Conservation (phyloP, 192 early-diverging fungal genomes). For the Coemansia sp. region DNA sequence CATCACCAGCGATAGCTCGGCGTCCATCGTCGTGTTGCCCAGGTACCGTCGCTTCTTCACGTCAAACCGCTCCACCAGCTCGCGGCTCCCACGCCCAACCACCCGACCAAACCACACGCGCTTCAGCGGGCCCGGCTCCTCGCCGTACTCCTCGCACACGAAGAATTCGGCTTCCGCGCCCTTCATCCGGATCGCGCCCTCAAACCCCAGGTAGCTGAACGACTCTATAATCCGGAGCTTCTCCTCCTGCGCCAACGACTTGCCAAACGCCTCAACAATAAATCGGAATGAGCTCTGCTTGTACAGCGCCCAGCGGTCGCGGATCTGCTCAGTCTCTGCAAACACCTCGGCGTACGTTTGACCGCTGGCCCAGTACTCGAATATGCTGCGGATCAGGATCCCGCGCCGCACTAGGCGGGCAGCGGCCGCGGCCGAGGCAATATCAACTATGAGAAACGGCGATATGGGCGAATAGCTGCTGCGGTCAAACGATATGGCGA, state of each 20-base stretch:
- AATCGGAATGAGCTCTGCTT: conserved; percentile 68
- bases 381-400: conserved; percentile 74
- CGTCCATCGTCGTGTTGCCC: conserved; percentile 98
- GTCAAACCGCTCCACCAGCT: conserved; percentile 76
- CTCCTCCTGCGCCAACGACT: conserved; percentile 64
- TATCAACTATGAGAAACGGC: conserved; percentile 75
- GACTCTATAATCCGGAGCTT: conserved; percentile 78
- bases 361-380: conserved; percentile 73
- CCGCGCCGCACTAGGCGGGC: conserved; percentile 68
- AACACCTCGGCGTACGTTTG: conserved; percentile 60
- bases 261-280: conserved; percentile 69
- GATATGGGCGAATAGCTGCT: conserved; percentile 61
- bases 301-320: conserved; percentile 58
- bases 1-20: conserved; percentile 94
- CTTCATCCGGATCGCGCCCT: conserved; percentile 81
- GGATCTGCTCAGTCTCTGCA: conserved; percentile 53
- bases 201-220: conserved; percentile 75
- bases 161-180: conserved; percentile 70
- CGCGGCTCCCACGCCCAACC: conserved; percentile 63
- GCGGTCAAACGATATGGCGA: conserved; percentile 61
- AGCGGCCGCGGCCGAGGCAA: conserved; percentile 68
- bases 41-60: conserved; percentile 93
- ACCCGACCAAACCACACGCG: conserved; percentile 64
- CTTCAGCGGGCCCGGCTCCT: conserved; percentile 25
- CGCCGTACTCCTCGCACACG: conserved; percentile 76